These are phyloP conservation scores for Chytriomyces sp. DNA, from an alignment of 192 early-diverging fungal genomes.

Conservation along the genomic window DNA sequence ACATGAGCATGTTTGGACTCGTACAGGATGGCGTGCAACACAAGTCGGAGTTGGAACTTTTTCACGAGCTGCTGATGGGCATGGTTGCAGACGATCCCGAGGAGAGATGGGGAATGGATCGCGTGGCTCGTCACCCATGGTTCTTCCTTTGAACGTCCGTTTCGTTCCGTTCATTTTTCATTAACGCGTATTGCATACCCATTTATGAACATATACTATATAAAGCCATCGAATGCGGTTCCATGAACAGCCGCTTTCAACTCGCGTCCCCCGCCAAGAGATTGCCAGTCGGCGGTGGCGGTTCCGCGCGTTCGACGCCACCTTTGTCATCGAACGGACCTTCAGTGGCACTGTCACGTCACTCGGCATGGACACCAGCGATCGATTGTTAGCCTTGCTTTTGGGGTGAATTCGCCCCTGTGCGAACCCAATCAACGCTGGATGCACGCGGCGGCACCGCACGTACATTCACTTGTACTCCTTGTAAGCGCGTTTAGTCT, in stretches of 20 bases:
- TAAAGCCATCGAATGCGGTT: no score
- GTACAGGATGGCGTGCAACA: no score
- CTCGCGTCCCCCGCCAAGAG: background rate
- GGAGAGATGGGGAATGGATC: background rate
- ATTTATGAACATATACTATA: no score
- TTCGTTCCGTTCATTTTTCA: no score
- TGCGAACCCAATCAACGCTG: background rate
- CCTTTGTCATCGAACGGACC: background rate
- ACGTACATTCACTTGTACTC: slow-evolving; percentile 63
- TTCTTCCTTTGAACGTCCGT: no score
- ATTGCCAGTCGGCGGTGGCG: background rate
- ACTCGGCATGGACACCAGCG: background rate
- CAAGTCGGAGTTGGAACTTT: background rate
- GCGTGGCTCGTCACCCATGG: background rate
- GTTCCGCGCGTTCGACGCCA: background rate
- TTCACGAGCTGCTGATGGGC: background rate
- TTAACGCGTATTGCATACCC: no score
- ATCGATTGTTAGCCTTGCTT: background rate
- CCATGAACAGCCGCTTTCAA: no score
- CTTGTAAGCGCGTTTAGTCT: slow-evolving; percentile 56
- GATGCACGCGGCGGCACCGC: slow-evolving; percentile 57
- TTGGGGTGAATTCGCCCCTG: no score
- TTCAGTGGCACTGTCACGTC: background rate
- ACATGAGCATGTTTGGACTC: no score
- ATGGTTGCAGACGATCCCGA: background rate